Conservation (phyloP, 2,329 filamentous ascomycete genomes). For the Sporothrix brasiliensis region DNA sequence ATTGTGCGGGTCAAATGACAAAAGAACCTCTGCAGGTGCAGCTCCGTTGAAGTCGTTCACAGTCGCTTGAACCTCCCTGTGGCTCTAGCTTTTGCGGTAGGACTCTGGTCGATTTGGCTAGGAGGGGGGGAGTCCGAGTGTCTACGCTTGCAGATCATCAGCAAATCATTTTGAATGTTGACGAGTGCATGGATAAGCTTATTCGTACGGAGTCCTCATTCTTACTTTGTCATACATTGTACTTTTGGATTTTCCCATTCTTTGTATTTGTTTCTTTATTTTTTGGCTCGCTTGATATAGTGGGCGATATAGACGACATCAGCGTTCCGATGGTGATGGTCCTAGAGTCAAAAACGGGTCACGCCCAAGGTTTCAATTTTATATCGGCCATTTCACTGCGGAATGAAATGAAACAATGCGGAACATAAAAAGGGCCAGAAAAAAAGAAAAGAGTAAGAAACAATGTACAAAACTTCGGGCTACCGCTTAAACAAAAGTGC, state of each 20-base stretch:
- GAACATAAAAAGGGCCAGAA: not conserved
- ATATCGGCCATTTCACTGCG: not conserved
- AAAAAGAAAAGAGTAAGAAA: no score
- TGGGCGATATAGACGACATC: constrained; percentile 6
- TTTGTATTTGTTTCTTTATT: not conserved
- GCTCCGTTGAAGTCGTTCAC: no score
- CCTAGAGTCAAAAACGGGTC: not conserved
- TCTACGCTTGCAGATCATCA: constrained; percentile 1
- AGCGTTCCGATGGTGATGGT: not conserved
- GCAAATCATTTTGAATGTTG: not conserved
- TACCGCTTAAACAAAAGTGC: no score
- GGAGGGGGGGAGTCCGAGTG: not conserved
- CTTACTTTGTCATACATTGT: no score
- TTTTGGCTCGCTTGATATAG: not conserved
- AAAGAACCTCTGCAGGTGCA: no score
- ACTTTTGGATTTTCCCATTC: no score
- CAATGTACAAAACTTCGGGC: no score
- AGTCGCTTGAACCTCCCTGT: no score
- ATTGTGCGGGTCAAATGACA: no score
- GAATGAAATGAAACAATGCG: not conserved
- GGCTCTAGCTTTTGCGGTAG: no score
- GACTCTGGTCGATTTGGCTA: no score
- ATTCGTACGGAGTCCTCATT: not conserved
- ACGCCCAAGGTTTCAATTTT: not conserved
- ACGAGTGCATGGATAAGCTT: not conserved